Conservation (phyloP, 768 basidiomycete genomes). For the Lentinula edodes region DNA sequence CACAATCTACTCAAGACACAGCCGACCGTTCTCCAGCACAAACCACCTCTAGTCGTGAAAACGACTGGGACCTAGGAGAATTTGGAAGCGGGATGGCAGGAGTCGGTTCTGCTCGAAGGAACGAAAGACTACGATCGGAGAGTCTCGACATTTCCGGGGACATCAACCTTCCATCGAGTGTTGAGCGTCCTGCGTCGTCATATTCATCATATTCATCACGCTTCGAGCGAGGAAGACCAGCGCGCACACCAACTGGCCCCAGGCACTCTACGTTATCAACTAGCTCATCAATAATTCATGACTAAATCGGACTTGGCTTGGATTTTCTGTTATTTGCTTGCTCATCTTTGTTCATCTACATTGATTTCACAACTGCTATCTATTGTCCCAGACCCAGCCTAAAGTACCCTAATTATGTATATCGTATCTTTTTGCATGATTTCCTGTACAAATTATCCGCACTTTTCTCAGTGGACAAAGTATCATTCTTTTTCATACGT, state of each 20-base stretch:
- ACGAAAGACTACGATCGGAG: slow-evolving; percentile 2
- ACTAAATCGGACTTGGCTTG: background rate
- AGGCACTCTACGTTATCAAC: background rate
- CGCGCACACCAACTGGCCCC: background rate
- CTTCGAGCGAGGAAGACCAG: background rate
- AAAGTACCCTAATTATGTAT: background rate
- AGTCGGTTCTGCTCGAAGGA: background rate
- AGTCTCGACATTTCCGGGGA: background rate
- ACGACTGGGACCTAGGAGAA: background rate
- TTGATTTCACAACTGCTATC: background rate
- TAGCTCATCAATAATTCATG: background rate
- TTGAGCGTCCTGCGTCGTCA: background rate
- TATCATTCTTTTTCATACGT: background rate
- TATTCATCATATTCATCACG: background rate
- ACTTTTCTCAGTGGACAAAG: background rate
- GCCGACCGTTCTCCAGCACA: background rate
- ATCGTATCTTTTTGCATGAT: background rate
- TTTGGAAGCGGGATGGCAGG: background rate
- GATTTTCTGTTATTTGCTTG: background rate
- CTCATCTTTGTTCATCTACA: background rate
- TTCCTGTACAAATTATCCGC: background rate
- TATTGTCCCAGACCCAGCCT: background rate
- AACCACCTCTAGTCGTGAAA: background rate
- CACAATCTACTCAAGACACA: background rate
- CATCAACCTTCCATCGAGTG: background rate